Evolutionary conservation across 371 early-diverging fungal species (phyloP), one percentile per base, ranked within the genome.

Genomic region (Syncephalastrum sp.): DNA sequence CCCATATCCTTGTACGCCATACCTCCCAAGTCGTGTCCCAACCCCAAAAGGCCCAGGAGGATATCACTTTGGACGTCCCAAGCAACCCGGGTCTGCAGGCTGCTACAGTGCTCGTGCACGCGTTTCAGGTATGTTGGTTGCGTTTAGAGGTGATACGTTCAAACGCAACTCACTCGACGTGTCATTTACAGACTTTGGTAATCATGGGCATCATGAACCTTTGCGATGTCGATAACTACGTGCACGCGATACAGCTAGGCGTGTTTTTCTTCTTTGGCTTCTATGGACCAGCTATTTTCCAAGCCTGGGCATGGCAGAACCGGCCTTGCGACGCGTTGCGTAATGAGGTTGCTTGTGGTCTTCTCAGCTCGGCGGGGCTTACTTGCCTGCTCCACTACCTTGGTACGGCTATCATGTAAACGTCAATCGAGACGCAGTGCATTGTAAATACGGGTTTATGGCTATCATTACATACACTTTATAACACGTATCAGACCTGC

Each of bases 171-270:
- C 8, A 29, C 25, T 16, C 14, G n/a, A 13, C 6, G 3, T 24
- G 16, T 50, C 13, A 21, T 51, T 51, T 16, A 12, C 47, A 62
- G 62, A 62, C 62, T n/a, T 56, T 62, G 25, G 50, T 62, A 16
- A 44, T 62, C 16, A 62, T 62, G 62, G 62, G 62, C 3, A 47
- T 62, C 43, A 62, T 62, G 62, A 62, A 62, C 45, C 45, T 62
- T 16, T 52, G 53, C 14, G 55, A 57, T 10, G 62, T 62, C 4
- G 57, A 51, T 10, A 49, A 53, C 29, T 56, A 56, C 25, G 53
- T 24, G 15, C 62, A 62, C 42, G 62, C 62, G 13, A 25, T 56
- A 15, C 62, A 62, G 44, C 51, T 62, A 10, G 62, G 62, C 47
- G 42, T 62, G 2, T 62, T 56, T 42, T 53, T 57, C 17, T 62